Evolutionary conservation across 176 grass and related monocot genomes (phyloP).

Genomic region (Miscanthus lutarioriparius): DNA sequence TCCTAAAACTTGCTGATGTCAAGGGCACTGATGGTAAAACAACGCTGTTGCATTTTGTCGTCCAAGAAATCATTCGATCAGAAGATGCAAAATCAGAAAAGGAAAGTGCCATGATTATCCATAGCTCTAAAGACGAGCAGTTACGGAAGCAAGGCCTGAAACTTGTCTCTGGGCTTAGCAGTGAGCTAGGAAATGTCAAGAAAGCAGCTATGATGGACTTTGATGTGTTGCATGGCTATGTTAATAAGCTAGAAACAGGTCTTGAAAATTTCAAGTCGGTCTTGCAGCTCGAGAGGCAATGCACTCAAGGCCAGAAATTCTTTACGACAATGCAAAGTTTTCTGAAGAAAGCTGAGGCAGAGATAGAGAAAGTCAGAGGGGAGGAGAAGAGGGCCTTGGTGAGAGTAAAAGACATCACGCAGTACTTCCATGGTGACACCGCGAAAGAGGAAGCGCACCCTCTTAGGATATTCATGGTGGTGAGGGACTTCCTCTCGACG

Average conservation of each 20-base stretch:
- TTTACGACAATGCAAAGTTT: slow-evolving; percentile 78
- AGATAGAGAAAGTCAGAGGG: slow-evolving; percentile 62
- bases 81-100: slow-evolving; percentile 67
- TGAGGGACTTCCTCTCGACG: slow-evolving; percentile 84
- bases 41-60: slow-evolving; percentile 93
- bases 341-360: slow-evolving; percentile 67
- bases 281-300: slow-evolving; percentile 75
- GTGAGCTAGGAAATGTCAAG: slow-evolving; percentile 84
- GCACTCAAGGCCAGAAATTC: slow-evolving; percentile 72
- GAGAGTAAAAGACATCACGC: slow-evolving; percentile 81
- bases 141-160: slow-evolving; percentile 87
- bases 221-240: slow-evolving; percentile 80
- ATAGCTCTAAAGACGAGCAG: slow-evolving; percentile 67
- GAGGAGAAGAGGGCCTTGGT: slow-evolving; percentile 70
- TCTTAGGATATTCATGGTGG: slow-evolving; percentile 98
- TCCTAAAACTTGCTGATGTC: slow-evolving; percentile 94
- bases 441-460: slow-evolving; percentile 85
- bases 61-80: slow-evolving; percentile 93
- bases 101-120: slow-evolving; percentile 40
- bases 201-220: slow-evolving; percentile 96
- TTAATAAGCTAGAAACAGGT: slow-evolving; percentile 79
- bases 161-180: slow-evolving; percentile 77
- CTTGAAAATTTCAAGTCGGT: slow-evolving; percentile 78
- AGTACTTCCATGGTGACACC: slow-evolving; percentile 85
- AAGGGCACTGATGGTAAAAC: slow-evolving; percentile 96